Evolutionary conservation across 1,139 yeast species (phyloP), one percentile per base, ranked within the genome.

Genomic region (Candida freyschussii): DNA sequence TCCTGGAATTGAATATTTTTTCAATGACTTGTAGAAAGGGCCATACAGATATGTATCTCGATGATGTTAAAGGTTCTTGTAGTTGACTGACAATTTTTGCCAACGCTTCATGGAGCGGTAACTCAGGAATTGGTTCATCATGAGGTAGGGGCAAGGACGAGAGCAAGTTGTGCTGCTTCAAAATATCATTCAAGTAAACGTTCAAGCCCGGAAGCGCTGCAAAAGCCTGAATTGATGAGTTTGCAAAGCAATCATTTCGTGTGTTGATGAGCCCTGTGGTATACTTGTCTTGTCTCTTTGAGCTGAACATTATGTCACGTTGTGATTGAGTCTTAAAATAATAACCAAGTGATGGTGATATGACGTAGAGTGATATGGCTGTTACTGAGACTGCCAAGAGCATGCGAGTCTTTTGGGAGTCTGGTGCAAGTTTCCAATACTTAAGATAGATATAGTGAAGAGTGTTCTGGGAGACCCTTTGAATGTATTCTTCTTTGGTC

Each of bases 241-340:
- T 89, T 40, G 95, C 96, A 60, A 85, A 89, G 57, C 97, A 89
- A 55, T 87, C 96, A 49, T 85, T 85, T 39, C 91, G 73, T 44
- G 79, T 67, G 56, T 89, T 91, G 45, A 79, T 67, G 29, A 89
- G 63, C 3, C 96, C 96, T 0, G 93, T 85, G 12, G 95, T 82
- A 52, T 76, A 66, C 45, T 72, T 78, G 50, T 78, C 93, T n/a
- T 78, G 78, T 50, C 87, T 63, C 45, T 71, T 75, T 3, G 59
- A 49, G 23, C 41, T 39, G 33, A 50, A 49, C 55, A 50, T 50
- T 27, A 33, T 39, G 5, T 34, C 24, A 27, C 32, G 38, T 13
- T 45, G 37, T n/a, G 45, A 44, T 29, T 44, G 35, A 6, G 45
- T 26, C 21, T 37, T 31, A 23, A 41, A 29, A 20, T 44, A 31